Percentiles rank a stretch among this genome's conserved stretches.
Conservation (phyloP, 176 grass and related monocot genomes). For the Oryza nivara region DNA sequence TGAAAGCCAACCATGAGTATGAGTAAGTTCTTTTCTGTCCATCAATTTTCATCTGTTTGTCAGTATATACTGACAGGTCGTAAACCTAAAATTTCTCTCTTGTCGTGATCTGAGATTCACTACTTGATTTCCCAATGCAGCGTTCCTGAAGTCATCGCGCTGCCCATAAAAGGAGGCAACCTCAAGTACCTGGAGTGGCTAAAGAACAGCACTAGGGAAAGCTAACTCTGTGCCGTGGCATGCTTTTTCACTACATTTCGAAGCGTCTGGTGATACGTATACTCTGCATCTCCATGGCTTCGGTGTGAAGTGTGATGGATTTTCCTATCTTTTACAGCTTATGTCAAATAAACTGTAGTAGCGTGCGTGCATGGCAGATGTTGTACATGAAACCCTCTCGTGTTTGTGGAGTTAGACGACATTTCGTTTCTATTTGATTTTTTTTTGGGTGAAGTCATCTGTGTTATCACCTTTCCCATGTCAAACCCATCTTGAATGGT, state of each 20-base stretch:
- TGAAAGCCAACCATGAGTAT: slow-evolving; percentile 95
- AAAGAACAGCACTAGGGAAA: slow-evolving; percentile 73
- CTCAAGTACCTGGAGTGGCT: slow-evolving; percentile 90
- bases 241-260: neutral
- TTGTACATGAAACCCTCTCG: neutral
- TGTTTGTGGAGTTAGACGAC: neutral
- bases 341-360: neutral
- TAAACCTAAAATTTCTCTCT: neutral
- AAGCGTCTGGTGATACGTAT: neutral
- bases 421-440: neutral
- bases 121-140: slow-evolving; percentile 39
- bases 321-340: neutral
- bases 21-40: slow-evolving; percentile 58
- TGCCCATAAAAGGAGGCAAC: slow-evolving; percentile 88
- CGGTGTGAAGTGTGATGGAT: neutral
- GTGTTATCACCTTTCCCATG: neutral
- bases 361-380: neutral
- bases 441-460: neutral
- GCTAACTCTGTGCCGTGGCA: slow-evolving; percentile 15
- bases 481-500: neutral
- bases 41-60: neutral
- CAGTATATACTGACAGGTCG: neutral
- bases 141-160: slow-evolving; percentile 85
- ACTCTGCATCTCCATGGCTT: neutral
- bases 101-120: slow-evolving; percentile 5